phyloP scores from a whole-genome alignment of 768 basidiomycete species.

The Lactarius akahatsu region DNA sequence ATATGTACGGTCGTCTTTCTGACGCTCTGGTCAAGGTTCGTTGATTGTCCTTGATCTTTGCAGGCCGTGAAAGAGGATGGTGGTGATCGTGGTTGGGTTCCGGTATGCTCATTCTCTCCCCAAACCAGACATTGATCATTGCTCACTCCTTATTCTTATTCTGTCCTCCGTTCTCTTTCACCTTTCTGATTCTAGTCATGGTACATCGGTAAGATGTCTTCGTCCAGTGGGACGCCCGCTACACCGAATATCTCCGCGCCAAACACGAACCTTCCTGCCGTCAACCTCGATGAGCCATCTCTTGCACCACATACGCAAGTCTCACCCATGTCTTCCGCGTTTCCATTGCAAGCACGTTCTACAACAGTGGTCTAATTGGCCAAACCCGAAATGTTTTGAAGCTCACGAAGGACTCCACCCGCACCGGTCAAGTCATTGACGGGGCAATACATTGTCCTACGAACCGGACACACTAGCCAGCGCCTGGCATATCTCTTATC shows the following conservation, averaged over 20 bases:
- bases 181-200: conserved; percentile 56
- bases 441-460: neutral
- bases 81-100: conserved; percentile 96
- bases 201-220: conserved; percentile 87
- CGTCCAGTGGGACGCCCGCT: conserved; percentile 40
- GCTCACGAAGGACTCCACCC: neutral
- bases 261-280: conserved; percentile 28
- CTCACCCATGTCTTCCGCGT: conserved; percentile 84
- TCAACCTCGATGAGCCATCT: conserved; percentile 33
- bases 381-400: neutral
- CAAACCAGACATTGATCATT: conserved; percentile 2
- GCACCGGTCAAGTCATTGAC: neutral
- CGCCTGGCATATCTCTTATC: conserved; percentile 3
- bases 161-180: neutral
- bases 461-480: neutral
- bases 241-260: conserved; percentile 50
- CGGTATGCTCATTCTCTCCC: conserved; percentile 47
- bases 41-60: conserved; percentile 20
- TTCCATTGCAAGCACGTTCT: conserved; percentile 47
- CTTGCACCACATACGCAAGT: conserved; percentile 49
- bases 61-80: conserved; percentile 92
- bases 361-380: conserved; percentile 26
- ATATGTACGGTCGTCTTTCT: conserved; percentile 54
- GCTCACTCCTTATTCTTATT: conserved; percentile 14
- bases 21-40: conserved; percentile 18